phyloP scores from a whole-genome alignment of 139 green algal species.

The Eudorina sp. region DNA sequence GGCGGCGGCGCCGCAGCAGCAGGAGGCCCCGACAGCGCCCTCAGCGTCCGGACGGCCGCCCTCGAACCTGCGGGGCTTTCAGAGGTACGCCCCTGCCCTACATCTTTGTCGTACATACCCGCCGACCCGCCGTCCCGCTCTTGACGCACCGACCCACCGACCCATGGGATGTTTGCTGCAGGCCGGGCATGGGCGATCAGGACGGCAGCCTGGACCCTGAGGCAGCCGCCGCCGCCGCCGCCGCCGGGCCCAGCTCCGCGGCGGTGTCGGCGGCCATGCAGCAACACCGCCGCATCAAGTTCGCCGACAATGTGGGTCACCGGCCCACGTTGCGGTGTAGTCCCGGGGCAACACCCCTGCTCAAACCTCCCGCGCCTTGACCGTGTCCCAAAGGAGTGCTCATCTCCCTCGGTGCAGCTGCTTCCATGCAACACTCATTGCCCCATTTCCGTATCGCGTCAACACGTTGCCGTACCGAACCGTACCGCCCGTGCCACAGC shows the following conservation, averaged over 20 bases:
- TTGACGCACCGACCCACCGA: not conserved
- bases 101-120: not conserved
- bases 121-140: not conserved
- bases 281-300: not conserved
- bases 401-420: too few species aligned
- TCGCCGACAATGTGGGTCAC: constrained; percentile 2
- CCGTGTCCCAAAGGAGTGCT: too few species aligned
- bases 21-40: too few species aligned
- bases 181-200: constrained; percentile 16
- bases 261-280: not conserved
- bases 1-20: too few species aligned
- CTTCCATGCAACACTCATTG: too few species aligned
- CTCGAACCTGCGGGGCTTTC: constrained; percentile 20
- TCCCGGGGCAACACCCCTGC: too few species aligned
- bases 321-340: too few species aligned
- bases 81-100: not conserved
- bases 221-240: not conserved
- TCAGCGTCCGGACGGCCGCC: not conserved
- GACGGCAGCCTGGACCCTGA: not conserved
- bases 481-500: too few species aligned
- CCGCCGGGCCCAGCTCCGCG: not conserved
- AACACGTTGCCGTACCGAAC: too few species aligned
- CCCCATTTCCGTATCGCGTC: too few species aligned
- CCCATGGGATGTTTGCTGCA: not conserved
- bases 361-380: too few species aligned